These are phyloP conservation scores for Boechera stricta DNA, from an alignment of 345 rosid genomes.

Conservation along the genomic window DNA sequence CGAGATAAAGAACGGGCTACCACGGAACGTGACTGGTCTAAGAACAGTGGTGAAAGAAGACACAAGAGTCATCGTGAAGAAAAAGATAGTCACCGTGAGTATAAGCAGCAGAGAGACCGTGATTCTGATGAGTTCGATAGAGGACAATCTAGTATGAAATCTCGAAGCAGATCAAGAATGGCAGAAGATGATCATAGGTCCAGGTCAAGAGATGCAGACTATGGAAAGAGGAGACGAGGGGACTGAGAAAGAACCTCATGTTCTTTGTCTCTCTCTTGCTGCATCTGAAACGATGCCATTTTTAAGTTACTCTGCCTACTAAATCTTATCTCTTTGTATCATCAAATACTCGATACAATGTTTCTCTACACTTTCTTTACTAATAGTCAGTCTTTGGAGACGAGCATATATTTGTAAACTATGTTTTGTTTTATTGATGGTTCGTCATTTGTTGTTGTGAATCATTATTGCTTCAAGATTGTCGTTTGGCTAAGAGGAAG, in stretches of 20 bases:
- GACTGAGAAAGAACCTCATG: constrained; percentile 37
- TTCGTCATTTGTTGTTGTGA: constrained; percentile 24
- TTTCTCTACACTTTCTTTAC: constrained; percentile 27
- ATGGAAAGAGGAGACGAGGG: constrained; percentile 73
- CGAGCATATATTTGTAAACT: constrained; percentile 42
- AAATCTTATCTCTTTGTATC: constrained; percentile 26
- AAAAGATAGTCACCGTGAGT: constrained; percentile 66
- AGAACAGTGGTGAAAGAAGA: constrained; percentile 67
- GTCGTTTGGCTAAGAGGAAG: not conserved
- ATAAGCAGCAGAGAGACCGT: constrained; percentile 65
- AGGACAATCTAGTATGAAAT: constrained; percentile 72
- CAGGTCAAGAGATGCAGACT: constrained; percentile 75
- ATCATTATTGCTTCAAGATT: not conserved
- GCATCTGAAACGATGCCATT: constrained; percentile 10
- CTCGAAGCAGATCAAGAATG: constrained; percentile 71
- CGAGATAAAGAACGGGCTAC: constrained; percentile 64
- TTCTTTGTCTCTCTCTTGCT: constrained; percentile 2
- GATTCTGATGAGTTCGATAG: constrained; percentile 71
- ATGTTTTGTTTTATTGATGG: constrained; percentile 32
- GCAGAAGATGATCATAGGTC: constrained; percentile 73
- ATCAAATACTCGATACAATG: constrained; percentile 41
- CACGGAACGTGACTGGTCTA: constrained; percentile 79
- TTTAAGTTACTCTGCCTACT: constrained; percentile 29
- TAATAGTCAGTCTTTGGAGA: constrained; percentile 30
- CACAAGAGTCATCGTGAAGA: constrained; percentile 71